A percentile compares a stretch with the other conserved stretches of the same genome.
Conservation (phyloP, 225 moss, liverwort and hornwort species). For the Polytrichum formosum region DNA sequence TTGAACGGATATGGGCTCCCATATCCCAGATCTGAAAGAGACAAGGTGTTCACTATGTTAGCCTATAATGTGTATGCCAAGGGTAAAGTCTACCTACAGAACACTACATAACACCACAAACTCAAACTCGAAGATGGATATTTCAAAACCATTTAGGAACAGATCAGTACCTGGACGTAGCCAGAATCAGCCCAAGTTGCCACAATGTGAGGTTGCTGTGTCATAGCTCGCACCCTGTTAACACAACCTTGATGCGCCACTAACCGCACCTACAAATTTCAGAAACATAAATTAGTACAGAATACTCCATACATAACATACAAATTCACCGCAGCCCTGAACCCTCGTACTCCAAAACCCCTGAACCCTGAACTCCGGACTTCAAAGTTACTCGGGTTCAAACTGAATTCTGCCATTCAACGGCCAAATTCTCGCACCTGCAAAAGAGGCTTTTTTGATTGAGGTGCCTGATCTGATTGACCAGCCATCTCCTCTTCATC, state of each 20-base stretch:
- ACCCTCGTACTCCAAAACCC: no score
- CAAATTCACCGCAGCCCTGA: no score
- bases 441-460: conserved; percentile 62
- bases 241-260: conserved; percentile 65
- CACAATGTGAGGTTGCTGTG: conserved; percentile 62
- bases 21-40: conserved; percentile 57
- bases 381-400: no score
- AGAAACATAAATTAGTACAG: no score
- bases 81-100: no score
- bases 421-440: conserved; percentile 38
- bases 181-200: conserved; percentile 62
- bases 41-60: background rate
- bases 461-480: conserved; percentile 28
- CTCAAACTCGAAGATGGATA: no score
- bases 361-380: no score
- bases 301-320: no score
- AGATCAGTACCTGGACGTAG: conserved; percentile 48
- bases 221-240: conserved; percentile 55
- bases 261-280: conserved; percentile 36
- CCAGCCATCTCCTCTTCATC: conserved; percentile 31
- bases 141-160: no score
- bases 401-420: background rate
- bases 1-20: conserved; percentile 42
- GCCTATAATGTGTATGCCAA: background rate
- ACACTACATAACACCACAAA: no score